Percentiles rank a stretch among this genome's conserved stretches.
Evolutionary conservation across 805 yeast species (phyloP).

Genomic region (Teunomyces panamensis): DNA sequence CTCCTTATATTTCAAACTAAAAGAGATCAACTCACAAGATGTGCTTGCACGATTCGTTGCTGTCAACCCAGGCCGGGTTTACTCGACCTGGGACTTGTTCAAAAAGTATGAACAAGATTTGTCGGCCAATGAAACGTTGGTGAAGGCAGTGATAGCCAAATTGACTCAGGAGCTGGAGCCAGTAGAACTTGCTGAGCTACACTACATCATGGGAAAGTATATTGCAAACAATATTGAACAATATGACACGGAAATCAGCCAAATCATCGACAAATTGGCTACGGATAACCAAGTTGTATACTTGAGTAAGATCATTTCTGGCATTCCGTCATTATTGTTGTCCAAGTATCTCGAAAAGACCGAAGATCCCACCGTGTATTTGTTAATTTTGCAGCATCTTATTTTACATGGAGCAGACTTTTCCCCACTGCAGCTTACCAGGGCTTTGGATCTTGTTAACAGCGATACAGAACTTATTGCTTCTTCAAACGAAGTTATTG

Average conservation of each 20-base stretch:
- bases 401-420: too few relatives aligned
- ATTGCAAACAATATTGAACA: neutral
- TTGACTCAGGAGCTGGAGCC: constrained; percentile 14
- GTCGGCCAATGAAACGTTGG: constrained; percentile 13
- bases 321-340: too few relatives aligned
- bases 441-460: constrained; percentile 2
- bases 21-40: constrained; percentile 3
- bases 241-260: neutral
- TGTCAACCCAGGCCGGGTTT: constrained; percentile 53
- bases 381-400: too few relatives aligned
- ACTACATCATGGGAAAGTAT: neutral
- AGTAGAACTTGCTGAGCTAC: constrained; percentile 31
- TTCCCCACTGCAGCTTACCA: neutral
- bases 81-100: constrained; percentile 48
- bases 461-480: neutral
- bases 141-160: neutral
- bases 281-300: too few relatives aligned
- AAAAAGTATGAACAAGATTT: constrained; percentile 13
- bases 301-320: too few relatives aligned
- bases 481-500: neutral
- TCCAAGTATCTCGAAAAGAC: too few relatives aligned
- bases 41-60: constrained; percentile 25
- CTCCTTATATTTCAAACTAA: constrained; percentile 9
- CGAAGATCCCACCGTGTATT: too few relatives aligned
- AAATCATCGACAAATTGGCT: too few relatives aligned